A percentile compares a stretch with the other conserved stretches of the same genome.
These are phyloP conservation scores for Pachyrhizus erosus DNA, from an alignment of 306 rosid species.

Conservation along the genomic window DNA sequence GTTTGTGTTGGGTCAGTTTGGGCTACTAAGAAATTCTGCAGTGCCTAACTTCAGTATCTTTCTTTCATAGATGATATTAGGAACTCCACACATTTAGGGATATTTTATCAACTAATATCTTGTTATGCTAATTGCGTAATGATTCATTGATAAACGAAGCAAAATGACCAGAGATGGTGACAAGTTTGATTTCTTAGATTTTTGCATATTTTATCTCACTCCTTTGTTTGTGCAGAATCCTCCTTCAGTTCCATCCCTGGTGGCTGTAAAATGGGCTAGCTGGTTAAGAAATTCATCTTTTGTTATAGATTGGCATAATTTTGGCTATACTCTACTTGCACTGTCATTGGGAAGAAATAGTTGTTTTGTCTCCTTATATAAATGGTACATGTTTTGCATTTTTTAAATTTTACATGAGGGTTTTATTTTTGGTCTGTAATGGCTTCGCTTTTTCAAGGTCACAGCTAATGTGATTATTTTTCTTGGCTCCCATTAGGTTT, in stretches of 20 bases:
- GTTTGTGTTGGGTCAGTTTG: constrained; percentile 16
- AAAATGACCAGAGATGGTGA: background rate
- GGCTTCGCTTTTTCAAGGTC: constrained; percentile 37
- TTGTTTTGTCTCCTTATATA: constrained; percentile 75
- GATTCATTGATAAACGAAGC: constrained; percentile 9
- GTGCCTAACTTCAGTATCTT: constrained; percentile 25
- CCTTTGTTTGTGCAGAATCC: constrained; percentile 77
- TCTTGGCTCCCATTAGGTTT: constrained; percentile 61
- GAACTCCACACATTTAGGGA: background rate
- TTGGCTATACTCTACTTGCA: constrained; percentile 89
- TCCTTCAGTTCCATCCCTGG: constrained; percentile 95
- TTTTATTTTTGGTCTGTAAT: constrained; percentile 26
- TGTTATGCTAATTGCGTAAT: background rate
- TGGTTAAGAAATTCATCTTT: constrained; percentile 76
- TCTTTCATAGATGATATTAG: constrained; percentile 30
- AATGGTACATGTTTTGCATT: constrained; percentile 63
- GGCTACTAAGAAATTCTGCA: constrained; percentile 14
- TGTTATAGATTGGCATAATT: constrained; percentile 97
- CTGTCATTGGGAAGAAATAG: constrained; percentile 91
- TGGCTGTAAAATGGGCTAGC: constrained; percentile 94
- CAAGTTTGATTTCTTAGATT: background rate
- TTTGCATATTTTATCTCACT: constrained; percentile 30
- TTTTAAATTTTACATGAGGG: constrained; percentile 30
- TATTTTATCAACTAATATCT: constrained; percentile 3
- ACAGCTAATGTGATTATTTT: constrained; percentile 34